Evolutionary conservation across 106 monocot genomes (phyloP).

Genomic region (Chionographis japonica): DNA sequence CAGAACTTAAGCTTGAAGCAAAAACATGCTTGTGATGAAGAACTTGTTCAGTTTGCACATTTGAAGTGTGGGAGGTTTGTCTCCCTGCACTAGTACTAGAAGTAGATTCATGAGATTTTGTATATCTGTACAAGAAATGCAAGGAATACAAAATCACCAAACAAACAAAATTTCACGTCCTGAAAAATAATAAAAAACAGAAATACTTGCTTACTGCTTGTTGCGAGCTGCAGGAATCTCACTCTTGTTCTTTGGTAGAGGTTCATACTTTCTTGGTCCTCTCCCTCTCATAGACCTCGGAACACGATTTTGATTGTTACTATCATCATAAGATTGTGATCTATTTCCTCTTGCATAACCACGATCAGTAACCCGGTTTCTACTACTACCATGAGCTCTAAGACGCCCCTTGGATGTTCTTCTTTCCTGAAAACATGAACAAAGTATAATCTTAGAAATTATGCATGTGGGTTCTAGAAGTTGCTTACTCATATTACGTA

Average conservation of each 20-base stretch:
- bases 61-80: conserved; percentile 28
- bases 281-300: conserved; percentile 66
- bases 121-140: conserved; percentile 23
- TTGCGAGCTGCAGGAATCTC: conserved; percentile 29
- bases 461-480: no score
- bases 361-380: conserved; percentile 14
- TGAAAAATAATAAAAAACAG: neutral
- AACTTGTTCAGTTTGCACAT: conserved; percentile 29
- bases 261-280: conserved; percentile 75
- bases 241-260: conserved; percentile 35
- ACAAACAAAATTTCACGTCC: no score
- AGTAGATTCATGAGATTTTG: conserved; percentile 26
- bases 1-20: conserved; percentile 81
- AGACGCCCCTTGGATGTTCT: conserved; percentile 32
- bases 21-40: conserved; percentile 47
- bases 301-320: conserved; percentile 21
- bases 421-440: conserved; percentile 15
- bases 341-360: conserved; percentile 34
- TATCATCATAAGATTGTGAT: conserved; percentile 17
- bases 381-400: conserved; percentile 44
- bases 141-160: neutral
- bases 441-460: neutral
- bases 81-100: conserved; percentile 19
- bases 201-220: conserved; percentile 57
- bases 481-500: no score